phyloP scores from a whole-genome alignment of 805 yeast genomes.

The Candida oleophila region DNA sequence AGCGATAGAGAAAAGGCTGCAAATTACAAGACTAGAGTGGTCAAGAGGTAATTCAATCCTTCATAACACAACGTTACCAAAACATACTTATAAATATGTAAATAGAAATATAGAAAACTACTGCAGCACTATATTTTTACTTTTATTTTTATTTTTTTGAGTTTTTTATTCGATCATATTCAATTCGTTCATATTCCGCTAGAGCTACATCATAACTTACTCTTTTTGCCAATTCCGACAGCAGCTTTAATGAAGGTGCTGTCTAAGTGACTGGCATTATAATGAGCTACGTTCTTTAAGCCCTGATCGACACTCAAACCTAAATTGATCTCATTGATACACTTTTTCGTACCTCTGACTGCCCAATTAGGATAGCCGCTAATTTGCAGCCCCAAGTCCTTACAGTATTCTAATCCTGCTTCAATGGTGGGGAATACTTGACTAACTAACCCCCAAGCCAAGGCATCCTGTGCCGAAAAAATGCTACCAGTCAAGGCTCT shows the following conservation, averaged over 20 bases:
- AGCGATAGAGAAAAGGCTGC: no score
- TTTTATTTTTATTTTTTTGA: no score
- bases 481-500: slow-evolving; percentile 60
- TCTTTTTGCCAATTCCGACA: background rate
- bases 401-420: slow-evolving; percentile 50
- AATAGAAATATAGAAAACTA: no score
- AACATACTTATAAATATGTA: no score
- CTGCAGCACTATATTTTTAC: no score
- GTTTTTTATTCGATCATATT: no score
- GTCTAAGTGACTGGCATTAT: slow-evolving; percentile 41
- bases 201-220: slow-evolving; percentile 2
- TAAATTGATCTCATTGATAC: slow-evolving; percentile 42
- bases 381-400: slow-evolving; percentile 48
- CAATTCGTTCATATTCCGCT: no score
- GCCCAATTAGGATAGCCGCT: slow-evolving; percentile 55
- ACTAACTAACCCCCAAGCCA: slow-evolving; percentile 53
- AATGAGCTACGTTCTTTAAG: slow-evolving; percentile 51
- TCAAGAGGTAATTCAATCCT: no score
- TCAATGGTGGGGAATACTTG: slow-evolving; percentile 44
- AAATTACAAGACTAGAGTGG: no score
- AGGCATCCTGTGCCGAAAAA: slow-evolving; percentile 57
- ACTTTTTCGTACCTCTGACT: slow-evolving; percentile 59
- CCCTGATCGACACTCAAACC: slow-evolving; percentile 46
- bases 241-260: slow-evolving; percentile 5
- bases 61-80: no score